Conservation (phyloP, 1,139 yeast species). For the Candida sanyaensis region DNA sequence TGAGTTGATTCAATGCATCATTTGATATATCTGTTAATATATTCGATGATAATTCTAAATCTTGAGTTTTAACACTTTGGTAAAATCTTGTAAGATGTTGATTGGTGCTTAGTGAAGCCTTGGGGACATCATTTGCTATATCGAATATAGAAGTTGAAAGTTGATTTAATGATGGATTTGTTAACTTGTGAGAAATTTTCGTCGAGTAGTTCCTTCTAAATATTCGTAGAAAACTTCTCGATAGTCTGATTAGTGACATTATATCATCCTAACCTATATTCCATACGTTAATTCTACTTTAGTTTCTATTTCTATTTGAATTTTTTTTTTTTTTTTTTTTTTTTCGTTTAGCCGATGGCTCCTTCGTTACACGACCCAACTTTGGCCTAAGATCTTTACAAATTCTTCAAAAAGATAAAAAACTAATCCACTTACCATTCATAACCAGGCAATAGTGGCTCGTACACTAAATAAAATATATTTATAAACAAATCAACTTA, state of each 20-base stretch:
- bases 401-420: too few relatives aligned
- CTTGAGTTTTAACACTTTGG: conserved; percentile 2
- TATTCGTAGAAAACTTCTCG: not conserved
- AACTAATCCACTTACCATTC: too few relatives aligned
- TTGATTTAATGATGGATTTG: not conserved
- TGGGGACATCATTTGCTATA: not conserved
- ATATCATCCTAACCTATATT: too few relatives aligned
- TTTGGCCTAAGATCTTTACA: too few relatives aligned
- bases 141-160: conserved; percentile 7
- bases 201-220: not conserved
- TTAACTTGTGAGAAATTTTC: not conserved
- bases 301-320: too few relatives aligned
- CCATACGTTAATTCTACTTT: too few relatives aligned
- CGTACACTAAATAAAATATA: too few relatives aligned
- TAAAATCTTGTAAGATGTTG: conserved; percentile 2
- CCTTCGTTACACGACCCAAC: too few relatives aligned
- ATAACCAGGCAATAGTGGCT: too few relatives aligned
- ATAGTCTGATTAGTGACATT: not conserved
- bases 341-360: too few relatives aligned
- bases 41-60: conserved; percentile 3
- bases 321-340: too few relatives aligned
- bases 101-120: not conserved
- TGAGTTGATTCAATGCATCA: not conserved
- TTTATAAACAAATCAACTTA: too few relatives aligned
- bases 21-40: conserved; percentile 4